A percentile compares a stretch with the other conserved stretches of the same genome.
Conservation (phyloP, 2,329 filamentous ascomycete genomes). For the Monosporascus sp. region DNA sequence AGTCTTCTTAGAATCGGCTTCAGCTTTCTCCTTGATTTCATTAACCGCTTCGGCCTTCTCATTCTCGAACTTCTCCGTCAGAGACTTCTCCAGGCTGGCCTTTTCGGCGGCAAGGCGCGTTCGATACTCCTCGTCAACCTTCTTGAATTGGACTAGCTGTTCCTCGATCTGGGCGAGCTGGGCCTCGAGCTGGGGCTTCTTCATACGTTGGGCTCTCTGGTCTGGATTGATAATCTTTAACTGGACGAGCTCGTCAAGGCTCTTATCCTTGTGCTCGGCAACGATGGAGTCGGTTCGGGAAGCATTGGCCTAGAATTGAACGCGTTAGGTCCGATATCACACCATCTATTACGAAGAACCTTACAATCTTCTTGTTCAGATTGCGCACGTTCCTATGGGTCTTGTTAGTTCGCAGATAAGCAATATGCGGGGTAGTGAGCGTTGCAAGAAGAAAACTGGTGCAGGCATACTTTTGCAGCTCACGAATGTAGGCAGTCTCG, state of each 20-base stretch:
- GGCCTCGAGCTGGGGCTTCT: constrained; percentile 67
- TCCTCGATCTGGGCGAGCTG: constrained; percentile 68
- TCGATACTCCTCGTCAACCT: constrained; percentile 68
- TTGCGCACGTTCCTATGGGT: constrained; percentile 75
- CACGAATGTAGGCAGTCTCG: constrained; percentile 78
- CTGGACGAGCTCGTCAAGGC: constrained; percentile 67
- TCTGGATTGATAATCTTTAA: constrained; percentile 72
- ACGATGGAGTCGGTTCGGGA: constrained; percentile 67
- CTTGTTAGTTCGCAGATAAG: not conserved
- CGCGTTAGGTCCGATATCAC: not conserved
- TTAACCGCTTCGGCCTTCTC: constrained; percentile 48
- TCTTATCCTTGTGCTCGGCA: constrained; percentile 62
- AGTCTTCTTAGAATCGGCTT: constrained; percentile 47
- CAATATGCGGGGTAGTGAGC: constrained; percentile 10
- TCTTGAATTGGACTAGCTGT: constrained; percentile 68
- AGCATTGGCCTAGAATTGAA: constrained; percentile 52
- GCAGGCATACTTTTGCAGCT: constrained; percentile 77
- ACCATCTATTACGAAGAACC: constrained; percentile 26
- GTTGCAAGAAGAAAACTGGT: constrained; percentile 1
- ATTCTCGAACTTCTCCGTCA: constrained; percentile 47
- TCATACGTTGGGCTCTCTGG: constrained; percentile 70
- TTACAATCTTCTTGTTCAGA: constrained; percentile 88
- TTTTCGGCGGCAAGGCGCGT: constrained; percentile 52
- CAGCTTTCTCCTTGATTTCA: constrained; percentile 50
- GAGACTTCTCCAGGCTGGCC: constrained; percentile 52